Evolutionary conservation across 345 rosid species (phyloP).

Genomic region (Raphanus sativus): DNA sequence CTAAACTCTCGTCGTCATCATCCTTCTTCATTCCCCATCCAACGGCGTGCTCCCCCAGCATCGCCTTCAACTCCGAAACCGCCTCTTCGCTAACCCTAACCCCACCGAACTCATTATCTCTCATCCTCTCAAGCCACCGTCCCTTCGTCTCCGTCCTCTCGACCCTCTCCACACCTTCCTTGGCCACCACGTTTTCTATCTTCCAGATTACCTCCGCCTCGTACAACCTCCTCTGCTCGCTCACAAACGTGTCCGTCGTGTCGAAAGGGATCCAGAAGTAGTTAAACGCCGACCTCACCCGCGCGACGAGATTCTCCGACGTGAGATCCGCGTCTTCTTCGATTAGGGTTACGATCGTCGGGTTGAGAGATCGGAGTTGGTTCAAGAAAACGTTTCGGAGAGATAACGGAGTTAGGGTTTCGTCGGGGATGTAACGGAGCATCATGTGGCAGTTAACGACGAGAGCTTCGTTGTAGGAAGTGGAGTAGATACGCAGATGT

Average conservation of each 20-base stretch:
- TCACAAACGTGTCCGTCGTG: slow-evolving; percentile 71
- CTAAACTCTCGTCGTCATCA: slow-evolving; percentile 43
- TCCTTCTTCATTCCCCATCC: slow-evolving; percentile 90
- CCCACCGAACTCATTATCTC: slow-evolving; percentile 54
- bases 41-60: slow-evolving; percentile 92
- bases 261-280: slow-evolving; percentile 95
- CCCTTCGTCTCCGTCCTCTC: slow-evolving; percentile 73
- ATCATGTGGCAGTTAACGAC: slow-evolving; percentile 88
- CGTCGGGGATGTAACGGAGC: slow-evolving; percentile 80
- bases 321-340: slow-evolving; percentile 89
- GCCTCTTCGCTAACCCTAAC: slow-evolving; percentile 58
- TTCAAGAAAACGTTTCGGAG: slow-evolving; percentile 59
- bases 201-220: slow-evolving; percentile 83
- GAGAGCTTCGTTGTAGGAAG: slow-evolving; percentile 63
- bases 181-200: slow-evolving; percentile 83
- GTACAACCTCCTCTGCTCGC: slow-evolving; percentile 77
- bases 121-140: slow-evolving; percentile 82
- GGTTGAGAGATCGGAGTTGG: slow-evolving; percentile 60
- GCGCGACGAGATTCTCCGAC: slow-evolving; percentile 50
- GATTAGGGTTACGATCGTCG: slow-evolving; percentile 63
- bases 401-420: slow-evolving; percentile 39
- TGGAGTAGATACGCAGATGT: slow-evolving; percentile 54
- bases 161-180: slow-evolving; percentile 74
- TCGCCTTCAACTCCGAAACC: slow-evolving; percentile 54
- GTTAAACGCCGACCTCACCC: slow-evolving; percentile 45